Evolutionary conservation across 2,329 filamentous ascomycete species (phyloP), one percentile per base, ranked within the genome.

Genomic region (Nannizzia gypsea): DNA sequence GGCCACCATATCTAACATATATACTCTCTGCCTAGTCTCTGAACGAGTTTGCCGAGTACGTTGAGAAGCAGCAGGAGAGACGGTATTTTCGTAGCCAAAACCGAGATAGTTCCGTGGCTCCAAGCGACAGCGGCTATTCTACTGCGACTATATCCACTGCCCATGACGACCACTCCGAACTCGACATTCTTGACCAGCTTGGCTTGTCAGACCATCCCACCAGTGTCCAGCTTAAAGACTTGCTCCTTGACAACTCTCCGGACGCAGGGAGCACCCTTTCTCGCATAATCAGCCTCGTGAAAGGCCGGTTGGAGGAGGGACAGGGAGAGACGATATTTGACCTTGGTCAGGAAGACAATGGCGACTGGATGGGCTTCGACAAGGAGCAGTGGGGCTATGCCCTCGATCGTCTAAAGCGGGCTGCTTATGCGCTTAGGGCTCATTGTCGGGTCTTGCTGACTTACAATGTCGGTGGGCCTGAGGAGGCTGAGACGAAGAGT

Each of bases 11-110:
- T 24, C 54, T 40, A 40, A 56, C 34, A 55, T 20, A 4, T 22
- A 22, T n/a, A n/a, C n/a, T 3, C 5, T 8, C 57, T 56, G 15
- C 26, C 11, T 60, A 85, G 83, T 91, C 92, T 11, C 81, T 99
- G 60, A 93, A 88, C 77, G 93, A 97, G 68, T 99, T 99, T 72
- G 90, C 91, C 73, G 93, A 99, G 69, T 97, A 96, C 69, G 93
- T 96, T 65, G 90, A 97, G 73, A 88, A 90, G 72, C 91, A 97
- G 72, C 93, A 97, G 73, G 85, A 85, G 24, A 71, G 69, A 26
- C 73, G 74, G 46, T 68, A 70, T 64, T 54, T 74, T 74, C 46
- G 71, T 73, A 44, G 72, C 76, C 60, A 57, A 20, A 26, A 17
- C 59, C 65, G 71, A 31, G 63, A 59, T 38, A 64, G 65, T 15